Evolutionary conservation across 768 basidiomycete species (phyloP).

Genomic region (Kondoa malvinella): DNA sequence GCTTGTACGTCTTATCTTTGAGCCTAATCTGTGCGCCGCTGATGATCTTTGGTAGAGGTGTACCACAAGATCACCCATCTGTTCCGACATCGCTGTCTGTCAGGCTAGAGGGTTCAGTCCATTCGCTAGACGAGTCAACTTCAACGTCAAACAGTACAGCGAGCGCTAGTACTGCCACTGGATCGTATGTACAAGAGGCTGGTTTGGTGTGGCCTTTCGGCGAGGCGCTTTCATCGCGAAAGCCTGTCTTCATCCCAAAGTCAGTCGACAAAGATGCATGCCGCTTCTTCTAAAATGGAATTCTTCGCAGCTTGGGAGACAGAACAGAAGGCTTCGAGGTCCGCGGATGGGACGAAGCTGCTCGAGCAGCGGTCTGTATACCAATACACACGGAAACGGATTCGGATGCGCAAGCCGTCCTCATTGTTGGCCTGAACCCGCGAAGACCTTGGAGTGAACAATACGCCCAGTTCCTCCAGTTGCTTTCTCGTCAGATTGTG

Average conservation of each 20-base stretch:
- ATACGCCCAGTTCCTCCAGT: constrained; percentile 18
- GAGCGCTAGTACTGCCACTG: not conserved
- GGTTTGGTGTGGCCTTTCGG: constrained; percentile 20
- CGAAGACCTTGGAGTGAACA: constrained; percentile 6
- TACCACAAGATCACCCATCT: constrained; percentile 19
- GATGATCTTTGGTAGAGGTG: not conserved
- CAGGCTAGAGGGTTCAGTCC: not conserved
- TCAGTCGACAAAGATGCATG: too few species aligned
- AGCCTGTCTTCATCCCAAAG: constrained; percentile 17
- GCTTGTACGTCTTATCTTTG: too few species aligned
- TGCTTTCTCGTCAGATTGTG: constrained; percentile 13
- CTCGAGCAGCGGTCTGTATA: constrained; percentile 16
- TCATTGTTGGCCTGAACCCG: constrained; percentile 19
- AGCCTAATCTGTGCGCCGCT: too few species aligned
- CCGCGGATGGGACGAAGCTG: constrained; percentile 10
- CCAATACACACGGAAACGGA: constrained; percentile 18
- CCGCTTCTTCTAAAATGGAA: too few species aligned
- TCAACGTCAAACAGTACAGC: not conserved
- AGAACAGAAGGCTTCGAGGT: constrained; percentile 10
- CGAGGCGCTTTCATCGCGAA: constrained; percentile 16
- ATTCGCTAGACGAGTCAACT: not conserved
- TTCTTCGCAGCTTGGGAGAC: constrained; percentile 11
- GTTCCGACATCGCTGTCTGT: constrained; percentile 4
- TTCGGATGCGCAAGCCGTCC: constrained; percentile 10
- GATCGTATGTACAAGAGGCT: not conserved